Base-by-base conservation (phyloP, 345 rosid genomes). In the Balakata baccata region DNA sequence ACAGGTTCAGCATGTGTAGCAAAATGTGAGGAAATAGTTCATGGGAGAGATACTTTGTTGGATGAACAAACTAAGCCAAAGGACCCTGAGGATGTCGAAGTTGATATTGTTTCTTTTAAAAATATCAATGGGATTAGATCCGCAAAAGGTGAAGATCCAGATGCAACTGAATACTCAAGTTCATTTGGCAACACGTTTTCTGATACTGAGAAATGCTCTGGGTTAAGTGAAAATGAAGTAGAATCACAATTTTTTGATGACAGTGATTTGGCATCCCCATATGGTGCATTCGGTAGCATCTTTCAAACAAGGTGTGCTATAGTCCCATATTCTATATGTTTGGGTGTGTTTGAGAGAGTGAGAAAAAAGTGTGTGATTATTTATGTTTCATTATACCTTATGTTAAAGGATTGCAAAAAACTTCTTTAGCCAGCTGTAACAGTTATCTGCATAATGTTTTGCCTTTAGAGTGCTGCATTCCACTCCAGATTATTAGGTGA, bases 121-220 rank as follows among this genome's bases (percentile, higher is more conserved):
- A 71, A 69, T 56, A 38, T 66, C 66, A 80, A 51, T 60, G 78
- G 77, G 22, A 25, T 11, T 9, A 66, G 14, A 71, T 20, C 66
- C 45, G 64, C 82, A 59, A 64, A 75, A 54, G 81, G 73, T 72
- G 84, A 82, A 39, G 97, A 90, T 50, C 96, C 94, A n/a, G 85
- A 90, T 82, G 97, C 89, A 14, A 91, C 97, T 29, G 97, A 94
- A 73, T 86, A 80, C 80, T 91, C 97, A 69, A 93, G 97, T 82
- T 91, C 97, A 53, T 94, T 94, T 82, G 92, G 90, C 1, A 79
- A 91, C 81, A 87, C 88, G 68, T 64, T 71, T n/a, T 88, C 96
- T 34, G 88, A 85, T 71, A 70, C 78, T 6, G 86, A 79, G 72
- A 84, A 77, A 73, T 81, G 75, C 65, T 80, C 84, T 17, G 93